These are phyloP conservation scores for Candolleomyces eurysporus DNA, from an alignment of 768 basidiomycete species.

Conservation along the genomic window DNA sequence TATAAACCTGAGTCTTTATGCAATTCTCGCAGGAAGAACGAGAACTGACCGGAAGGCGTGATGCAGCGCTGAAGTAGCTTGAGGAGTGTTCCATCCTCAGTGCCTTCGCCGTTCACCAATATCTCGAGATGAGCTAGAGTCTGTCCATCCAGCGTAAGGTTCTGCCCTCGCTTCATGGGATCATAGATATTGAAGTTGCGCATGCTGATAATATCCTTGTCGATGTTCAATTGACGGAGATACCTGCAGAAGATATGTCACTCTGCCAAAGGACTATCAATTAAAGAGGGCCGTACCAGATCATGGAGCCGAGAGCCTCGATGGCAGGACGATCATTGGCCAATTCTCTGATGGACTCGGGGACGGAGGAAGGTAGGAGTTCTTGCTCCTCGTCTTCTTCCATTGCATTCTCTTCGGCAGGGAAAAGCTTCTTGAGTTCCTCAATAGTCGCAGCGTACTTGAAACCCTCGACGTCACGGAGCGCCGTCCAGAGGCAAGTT, in stretches of 20 bases:
- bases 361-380: constrained; percentile 47
- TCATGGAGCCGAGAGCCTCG: constrained; percentile 86
- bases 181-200: constrained; percentile 98
- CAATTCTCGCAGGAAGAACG: neutral
- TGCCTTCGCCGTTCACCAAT: constrained; percentile 90
- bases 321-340: constrained; percentile 63
- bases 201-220: constrained; percentile 92
- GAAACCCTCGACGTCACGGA: constrained; percentile 82
- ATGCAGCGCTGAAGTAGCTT: constrained; percentile 79
- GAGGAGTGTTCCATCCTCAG: constrained; percentile 85
- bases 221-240: constrained; percentile 90
- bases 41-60: constrained; percentile 80
- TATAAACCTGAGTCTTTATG: neutral
- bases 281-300: constrained; percentile 56
- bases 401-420: constrained; percentile 39
- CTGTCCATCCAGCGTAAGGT: constrained; percentile 88
- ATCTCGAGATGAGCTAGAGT: constrained; percentile 96
- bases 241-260: constrained; percentile 42
- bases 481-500: constrained; percentile 84
- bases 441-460: constrained; percentile 66
- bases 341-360: constrained; percentile 76
- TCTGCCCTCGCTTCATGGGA: constrained; percentile 88
- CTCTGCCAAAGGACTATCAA: constrained; percentile 26
- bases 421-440: constrained; percentile 68
- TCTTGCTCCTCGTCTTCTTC: constrained; percentile 30